These are phyloP conservation scores for Begonia fuchsioides DNA, from an alignment of 306 rosid genomes.

Conservation along the genomic window DNA sequence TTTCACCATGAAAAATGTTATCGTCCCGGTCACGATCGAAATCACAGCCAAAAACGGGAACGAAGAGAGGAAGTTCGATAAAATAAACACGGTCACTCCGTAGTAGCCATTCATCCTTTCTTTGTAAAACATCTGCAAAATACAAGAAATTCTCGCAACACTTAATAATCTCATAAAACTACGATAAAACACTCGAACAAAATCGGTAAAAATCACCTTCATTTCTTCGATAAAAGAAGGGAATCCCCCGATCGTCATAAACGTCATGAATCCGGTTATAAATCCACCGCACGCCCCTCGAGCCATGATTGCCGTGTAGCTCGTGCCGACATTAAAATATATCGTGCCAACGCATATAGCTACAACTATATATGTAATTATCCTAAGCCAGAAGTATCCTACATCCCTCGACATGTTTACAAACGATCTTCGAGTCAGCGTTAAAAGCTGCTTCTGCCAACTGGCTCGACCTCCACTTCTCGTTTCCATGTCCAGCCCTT, in stretches of 20 bases:
- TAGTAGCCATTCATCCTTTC: slow-evolving; percentile 85
- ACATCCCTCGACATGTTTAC: slow-evolving; percentile 81
- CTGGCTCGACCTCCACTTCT: slow-evolving; percentile 36
- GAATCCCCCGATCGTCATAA: slow-evolving; percentile 98
- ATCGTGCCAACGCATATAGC: slow-evolving; percentile 66
- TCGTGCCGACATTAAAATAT: slow-evolving; percentile 47
- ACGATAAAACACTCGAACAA: background rate
- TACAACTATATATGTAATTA: slow-evolving; percentile 36
- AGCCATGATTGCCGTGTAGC: slow-evolving; percentile 50
- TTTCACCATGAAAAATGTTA: slow-evolving; percentile 72
- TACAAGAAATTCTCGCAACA: background rate
- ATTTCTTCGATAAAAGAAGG: slow-evolving; percentile 92
- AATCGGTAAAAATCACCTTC: slow-evolving; percentile 37
- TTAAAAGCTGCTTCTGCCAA: slow-evolving; percentile 79
- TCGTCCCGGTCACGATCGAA: slow-evolving; percentile 44
- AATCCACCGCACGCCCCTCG: slow-evolving; percentile 94
- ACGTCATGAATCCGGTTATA: slow-evolving; percentile 92
- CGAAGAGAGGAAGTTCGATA: slow-evolving; percentile 78
- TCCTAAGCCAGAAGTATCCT: slow-evolving; percentile 89
- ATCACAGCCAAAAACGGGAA: slow-evolving; percentile 79
- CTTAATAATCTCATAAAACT: too few species aligned
- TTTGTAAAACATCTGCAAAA: slow-evolving; percentile 60
- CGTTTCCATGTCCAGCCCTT: slow-evolving; percentile 25
- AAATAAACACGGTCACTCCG: slow-evolving; percentile 71
- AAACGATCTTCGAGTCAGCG: slow-evolving; percentile 58